Base-by-base conservation (phyloP, 768 basidiomycete genomes). In the Paxillus ammoniavirescens region DNA sequence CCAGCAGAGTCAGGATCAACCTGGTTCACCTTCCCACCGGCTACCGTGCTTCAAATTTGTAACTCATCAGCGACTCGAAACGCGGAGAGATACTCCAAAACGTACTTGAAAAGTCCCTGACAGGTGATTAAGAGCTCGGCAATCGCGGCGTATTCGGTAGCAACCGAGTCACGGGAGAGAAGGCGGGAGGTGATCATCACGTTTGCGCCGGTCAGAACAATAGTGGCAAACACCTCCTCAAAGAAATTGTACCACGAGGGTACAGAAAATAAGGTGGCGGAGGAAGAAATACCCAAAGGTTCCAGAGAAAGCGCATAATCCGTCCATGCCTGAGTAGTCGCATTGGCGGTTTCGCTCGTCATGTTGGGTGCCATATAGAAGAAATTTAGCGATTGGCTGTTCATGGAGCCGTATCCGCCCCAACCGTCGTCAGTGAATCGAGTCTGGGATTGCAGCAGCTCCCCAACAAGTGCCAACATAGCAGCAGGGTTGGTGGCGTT, bases 1-100 rank as follows among this genome's bases (percentile, higher is more conserved):
- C 75, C 79, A 9, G 67, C 67, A 2, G 76, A 70, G 41, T 72
- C 65, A 0, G 78, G 72, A 17, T 72, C 10, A 9, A 66, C 47
- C 62, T 33, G 64, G 59, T 26, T 58, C 6, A 79, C 80, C 12
- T 66, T 73, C 3, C 81, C 80, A 1, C 81, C 80, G 5, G 66
- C 74, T 14, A 81, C 61, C 23, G 72, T 63, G 48, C 79, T 81
- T 2, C n/a, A 14, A 18, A 38, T 21, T 31, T 35, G n/a, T n/a
- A n/a, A n/a, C n/a, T n/a, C 56, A 21, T 65, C 56, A 40, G 57
- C 42, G 50, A 41, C 10, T 5, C 26, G 6, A 5, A 21, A 6
- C 0, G 12, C 15, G 18, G 8, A 14, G 17, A 40, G 21, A 28
- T 12, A n/a, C 3, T 9, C 18, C n/a, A n/a, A 18, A 2, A 63